Evolutionary conservation across 306 rosid species (phyloP).

Genomic region (Hylodesmum podocarpum): DNA sequence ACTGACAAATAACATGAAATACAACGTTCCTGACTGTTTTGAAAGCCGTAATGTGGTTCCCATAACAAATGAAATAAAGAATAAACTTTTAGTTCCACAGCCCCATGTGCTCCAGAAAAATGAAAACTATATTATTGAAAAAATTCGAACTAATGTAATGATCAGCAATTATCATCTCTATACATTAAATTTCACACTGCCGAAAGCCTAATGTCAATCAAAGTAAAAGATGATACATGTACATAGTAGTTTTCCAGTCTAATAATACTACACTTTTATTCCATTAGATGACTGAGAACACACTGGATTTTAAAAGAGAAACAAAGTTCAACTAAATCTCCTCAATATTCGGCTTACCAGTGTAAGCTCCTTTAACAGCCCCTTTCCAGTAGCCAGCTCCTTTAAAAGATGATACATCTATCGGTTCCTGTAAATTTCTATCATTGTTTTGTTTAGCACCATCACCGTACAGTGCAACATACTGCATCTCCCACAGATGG

Average conservation of each 20-base stretch:
- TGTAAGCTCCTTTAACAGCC: slow-evolving; percentile 60
- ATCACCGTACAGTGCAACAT: slow-evolving; percentile 43
- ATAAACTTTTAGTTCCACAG: neutral
- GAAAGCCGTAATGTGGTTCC: neutral
- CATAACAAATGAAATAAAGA: neutral
- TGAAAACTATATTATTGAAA: neutral
- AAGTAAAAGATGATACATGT: neutral
- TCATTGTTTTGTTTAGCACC: slow-evolving; percentile 29
- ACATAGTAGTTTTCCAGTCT: neutral
- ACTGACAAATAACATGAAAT: neutral
- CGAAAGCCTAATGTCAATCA: neutral
- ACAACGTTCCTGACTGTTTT: slow-evolving; percentile 12
- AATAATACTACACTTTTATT: neutral
- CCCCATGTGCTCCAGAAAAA: neutral
- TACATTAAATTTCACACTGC: neutral
- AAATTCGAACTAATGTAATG: neutral
- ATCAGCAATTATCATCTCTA: neutral
- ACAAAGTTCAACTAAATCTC: neutral
- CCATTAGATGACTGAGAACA: neutral
- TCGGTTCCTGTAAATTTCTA: slow-evolving; percentile 17
- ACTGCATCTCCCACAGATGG: slow-evolving; percentile 68
- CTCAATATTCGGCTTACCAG: slow-evolving; percentile 43
- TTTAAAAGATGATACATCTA: too few species aligned
- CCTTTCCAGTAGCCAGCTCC: slow-evolving; percentile 81
- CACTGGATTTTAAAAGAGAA: slow-evolving; percentile 9